Conservation (phyloP, 2,329 filamentous ascomycete species). For the Penicillium fuscoglaucum region DNA sequence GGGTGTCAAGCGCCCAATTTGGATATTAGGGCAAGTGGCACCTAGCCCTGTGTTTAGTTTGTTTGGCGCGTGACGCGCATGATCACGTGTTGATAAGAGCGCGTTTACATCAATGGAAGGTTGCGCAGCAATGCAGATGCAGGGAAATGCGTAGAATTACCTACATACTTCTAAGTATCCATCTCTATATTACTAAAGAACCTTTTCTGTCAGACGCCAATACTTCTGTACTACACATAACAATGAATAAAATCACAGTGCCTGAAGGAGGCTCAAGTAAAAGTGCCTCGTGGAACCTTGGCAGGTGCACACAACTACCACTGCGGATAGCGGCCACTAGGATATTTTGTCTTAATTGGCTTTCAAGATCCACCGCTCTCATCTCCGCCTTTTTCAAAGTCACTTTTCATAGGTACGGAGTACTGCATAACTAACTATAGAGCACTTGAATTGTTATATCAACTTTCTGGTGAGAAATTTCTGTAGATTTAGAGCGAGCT, state of each 20-base stretch:
- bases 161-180: neutral
- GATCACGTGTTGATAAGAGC: conserved; percentile 6
- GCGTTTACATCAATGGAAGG: neutral
- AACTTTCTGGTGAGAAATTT: too few species aligned
- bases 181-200: neutral
- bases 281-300: neutral
- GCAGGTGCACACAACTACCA: neutral
- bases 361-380: neutral
- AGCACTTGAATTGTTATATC: neutral
- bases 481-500: neutral
- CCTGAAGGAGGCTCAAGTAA: neutral
- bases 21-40: neutral
- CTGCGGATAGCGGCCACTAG: accelerated
- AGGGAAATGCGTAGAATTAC: neutral
- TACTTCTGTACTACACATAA: neutral
- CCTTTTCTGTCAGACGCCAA: neutral
- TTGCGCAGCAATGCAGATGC: neutral
- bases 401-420: too few species aligned
- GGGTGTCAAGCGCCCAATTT: neutral
- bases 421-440: too few species aligned
- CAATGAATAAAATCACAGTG: neutral
- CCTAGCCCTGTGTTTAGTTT: neutral
- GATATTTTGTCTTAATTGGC: neutral
- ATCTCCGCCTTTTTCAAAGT: neutral
- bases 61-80: conserved; percentile 1